Conservation (phyloP, 176 grass and related monocot genomes). For the Triticum aestivum region IWGSC_CS_RefSeq_v2.1 NC_057798.1:44713231-44713730, state of each 20-base stretch:
- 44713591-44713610: background rate
- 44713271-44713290: conserved; percentile 8
- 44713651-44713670: conserved; percentile 26
- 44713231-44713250: background rate
- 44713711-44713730: background rate
- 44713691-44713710: conserved; percentile 30
- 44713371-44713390: conserved; percentile 20
- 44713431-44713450: background rate
- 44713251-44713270: background rate
- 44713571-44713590: background rate
- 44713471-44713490: conserved; percentile 32
- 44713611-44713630: background rate
- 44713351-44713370: background rate
- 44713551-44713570: background rate
- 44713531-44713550: background rate
- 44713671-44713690: conserved; percentile 4
- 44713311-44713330: conserved; percentile 25
- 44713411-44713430: conserved; percentile 22
- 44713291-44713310: conserved; percentile 23
- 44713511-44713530: background rate
- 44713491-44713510: conserved; percentile 1
- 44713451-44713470: conserved; percentile 12
- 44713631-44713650: background rate
- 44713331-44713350: background rate
- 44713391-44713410: conserved; percentile 18